phyloP scores from a whole-genome alignment of 495 filamentous ascomycete genomes.

The Cercophora scortea region DNA sequence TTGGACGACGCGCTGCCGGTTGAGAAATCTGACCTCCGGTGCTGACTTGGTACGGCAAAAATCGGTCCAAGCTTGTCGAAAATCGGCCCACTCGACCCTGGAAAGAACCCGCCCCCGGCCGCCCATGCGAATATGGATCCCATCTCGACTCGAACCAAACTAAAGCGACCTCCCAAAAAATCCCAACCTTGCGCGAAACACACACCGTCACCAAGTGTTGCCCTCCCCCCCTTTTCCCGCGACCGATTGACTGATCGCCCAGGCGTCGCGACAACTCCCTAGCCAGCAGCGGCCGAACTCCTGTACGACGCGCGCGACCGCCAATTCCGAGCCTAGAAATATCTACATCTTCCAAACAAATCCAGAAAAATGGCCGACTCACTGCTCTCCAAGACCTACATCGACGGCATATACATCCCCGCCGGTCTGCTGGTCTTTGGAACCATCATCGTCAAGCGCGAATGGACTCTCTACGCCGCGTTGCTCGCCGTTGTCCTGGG shows the following conservation, averaged over 20 bases:
- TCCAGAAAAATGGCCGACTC: constrained; percentile 20
- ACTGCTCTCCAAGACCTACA: constrained; percentile 31
- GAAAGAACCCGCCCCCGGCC: neutral
- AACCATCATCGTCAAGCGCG: constrained; percentile 64
- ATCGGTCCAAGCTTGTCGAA: neutral
- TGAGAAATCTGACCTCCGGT: too few relatives aligned
- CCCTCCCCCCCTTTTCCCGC: too few relatives aligned
- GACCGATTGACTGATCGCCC: too few relatives aligned
- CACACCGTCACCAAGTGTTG: neutral
- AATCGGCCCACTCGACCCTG: neutral
- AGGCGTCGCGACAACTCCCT: too few relatives aligned
- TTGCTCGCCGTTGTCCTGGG: constrained; percentile 52
- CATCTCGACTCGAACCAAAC: too few relatives aligned
- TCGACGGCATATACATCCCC: constrained; percentile 79
- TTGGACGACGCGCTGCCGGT: too few relatives aligned
- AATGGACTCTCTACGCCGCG: constrained; percentile 70
- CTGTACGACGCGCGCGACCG: too few relatives aligned
- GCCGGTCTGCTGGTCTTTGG: constrained; percentile 73
- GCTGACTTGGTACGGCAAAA: neutral
- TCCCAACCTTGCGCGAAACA: too few relatives aligned
- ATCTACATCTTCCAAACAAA: neutral
- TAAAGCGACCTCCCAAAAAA: too few relatives aligned
- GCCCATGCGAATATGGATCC: too few relatives aligned
- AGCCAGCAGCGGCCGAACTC: too few relatives aligned
- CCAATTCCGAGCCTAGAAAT: neutral